Evolutionary conservation across 75 land plant species (phyloP), one percentile per base, ranked within the genome.

Genomic region (Pinus albicaulis): DNA sequence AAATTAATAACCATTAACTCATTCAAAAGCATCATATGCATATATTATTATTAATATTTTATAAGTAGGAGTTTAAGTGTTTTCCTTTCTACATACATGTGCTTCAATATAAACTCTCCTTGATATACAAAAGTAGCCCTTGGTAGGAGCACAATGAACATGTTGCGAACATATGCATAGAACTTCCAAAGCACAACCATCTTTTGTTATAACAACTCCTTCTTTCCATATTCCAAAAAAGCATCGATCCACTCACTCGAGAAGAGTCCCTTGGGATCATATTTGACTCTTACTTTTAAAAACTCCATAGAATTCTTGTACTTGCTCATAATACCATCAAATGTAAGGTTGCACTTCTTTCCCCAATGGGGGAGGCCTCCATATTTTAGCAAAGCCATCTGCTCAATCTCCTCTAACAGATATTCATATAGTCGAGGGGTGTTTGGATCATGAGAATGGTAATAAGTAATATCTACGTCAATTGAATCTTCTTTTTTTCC

Each of bases 131-230:
- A 76, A 79, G 71, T 95, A 92, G 20, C 86, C 80, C 44, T 81
- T 80, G 0, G 77, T 17, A 1, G 95, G 93, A 11, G 95, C 93
- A 56, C 98, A 95, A 55, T 95, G 93, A 13, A 13, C 63, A 56
- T 95, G 91, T 5, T 60, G 36, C 1, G 86, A 80, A 83, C 95
- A 95, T 10, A 92, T 83, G 59, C 98, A 95, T 24, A 88, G 65
- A 5, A 95, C 98, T 64, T 95, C 98, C 20, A 92, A 58, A 16
- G 95, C 98, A 79, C 98, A 94, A 0, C 88, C 89, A 0, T 78
- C 84, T 57, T 69, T 79, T 5, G 5, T 24, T 56, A 88, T 59
- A 7, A 44, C 76, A 22, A 76, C 41, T 2, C 77, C 75, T 4
- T 76, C 80, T 4, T 71, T 65, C 7, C 91, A 2, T 12, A 71